Evolutionary conservation across 495 filamentous ascomycete species (phyloP).

Genomic region (Penicillium turbatum): DNA sequence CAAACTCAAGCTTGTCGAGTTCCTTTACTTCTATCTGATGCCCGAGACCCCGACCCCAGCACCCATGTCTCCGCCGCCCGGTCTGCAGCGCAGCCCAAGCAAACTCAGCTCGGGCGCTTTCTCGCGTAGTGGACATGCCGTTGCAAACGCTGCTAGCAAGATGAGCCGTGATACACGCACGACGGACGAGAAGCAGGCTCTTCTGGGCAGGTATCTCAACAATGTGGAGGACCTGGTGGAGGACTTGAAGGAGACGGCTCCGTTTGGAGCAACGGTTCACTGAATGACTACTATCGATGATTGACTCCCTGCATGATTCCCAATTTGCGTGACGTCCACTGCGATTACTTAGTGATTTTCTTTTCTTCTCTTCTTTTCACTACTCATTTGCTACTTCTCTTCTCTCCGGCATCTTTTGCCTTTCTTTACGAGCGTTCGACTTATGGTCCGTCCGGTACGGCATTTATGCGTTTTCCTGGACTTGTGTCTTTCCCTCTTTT

Average conservation of each 20-base stretch:
- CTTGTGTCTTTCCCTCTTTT: conserved; percentile 15
- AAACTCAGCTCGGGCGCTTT: conserved; percentile 51
- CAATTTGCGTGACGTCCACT: conserved; percentile 14
- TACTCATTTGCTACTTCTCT: conserved; percentile 9
- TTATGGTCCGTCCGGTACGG: conserved; percentile 27
- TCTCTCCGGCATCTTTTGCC: conserved; percentile 12
- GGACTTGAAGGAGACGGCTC: conserved; percentile 76
- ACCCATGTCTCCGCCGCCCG: conserved; percentile 28
- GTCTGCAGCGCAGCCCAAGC: conserved; percentile 66
- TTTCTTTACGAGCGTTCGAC: conserved; percentile 21
- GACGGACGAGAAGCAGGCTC: conserved; percentile 81
- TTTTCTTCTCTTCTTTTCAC: conserved; percentile 11
- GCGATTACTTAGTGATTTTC: conserved; percentile 13
- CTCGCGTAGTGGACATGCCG: conserved; percentile 37
- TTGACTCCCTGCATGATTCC: conserved; percentile 14
- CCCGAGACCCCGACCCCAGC: conserved; percentile 66
- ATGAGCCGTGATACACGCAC: conserved; percentile 54
- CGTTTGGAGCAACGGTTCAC: conserved; percentile 45
- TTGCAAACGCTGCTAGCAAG: conserved; percentile 30
- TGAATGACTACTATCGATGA: conserved; percentile 23
- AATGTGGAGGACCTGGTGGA: conserved; percentile 91
- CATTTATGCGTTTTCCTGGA: conserved; percentile 11
- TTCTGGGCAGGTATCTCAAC: conserved; percentile 75
- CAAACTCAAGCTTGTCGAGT: conserved; percentile 89
- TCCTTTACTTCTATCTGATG: conserved; percentile 97